These are phyloP conservation scores for Amanita subjunquillea DNA, from an alignment of 768 basidiomycete genomes.

Conservation along the genomic window DNA sequence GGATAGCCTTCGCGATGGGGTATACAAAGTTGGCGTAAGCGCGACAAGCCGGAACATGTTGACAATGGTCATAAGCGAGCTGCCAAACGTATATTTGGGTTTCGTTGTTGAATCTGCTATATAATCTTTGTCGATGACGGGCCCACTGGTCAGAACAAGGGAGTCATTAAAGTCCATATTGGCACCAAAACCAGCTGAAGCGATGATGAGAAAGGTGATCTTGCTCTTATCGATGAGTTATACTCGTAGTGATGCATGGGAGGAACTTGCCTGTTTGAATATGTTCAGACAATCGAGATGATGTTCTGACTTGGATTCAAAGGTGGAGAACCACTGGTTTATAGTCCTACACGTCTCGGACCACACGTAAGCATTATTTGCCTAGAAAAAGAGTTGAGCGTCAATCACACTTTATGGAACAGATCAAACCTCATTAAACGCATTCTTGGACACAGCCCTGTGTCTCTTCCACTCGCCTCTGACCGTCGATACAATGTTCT, in stretches of 20 bases:
- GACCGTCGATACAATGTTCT: conserved; percentile 31
- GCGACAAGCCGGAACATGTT: conserved; percentile 17
- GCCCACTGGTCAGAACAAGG: conserved; percentile 20
- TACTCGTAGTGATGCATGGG: not conserved
- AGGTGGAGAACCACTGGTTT: conserved; percentile 30
- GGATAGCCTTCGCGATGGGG: conserved; percentile 15
- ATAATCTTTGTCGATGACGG: conserved; percentile 15
- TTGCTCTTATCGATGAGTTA: not conserved
- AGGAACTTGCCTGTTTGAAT: not conserved
- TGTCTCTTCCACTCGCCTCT: conserved; percentile 39
- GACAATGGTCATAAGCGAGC: conserved; percentile 21
- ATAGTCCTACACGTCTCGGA: conserved; percentile 27
- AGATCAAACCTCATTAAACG: conserved; percentile 36
- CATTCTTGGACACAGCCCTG: conserved; percentile 31
- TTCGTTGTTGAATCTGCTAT: conserved; percentile 20
- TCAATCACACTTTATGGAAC: not conserved
- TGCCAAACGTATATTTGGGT: conserved; percentile 17
- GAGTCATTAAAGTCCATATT: not conserved
- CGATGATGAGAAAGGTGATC: conserved; percentile 26
- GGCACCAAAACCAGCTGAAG: conserved; percentile 30
- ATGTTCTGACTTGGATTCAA: conserved; percentile 15
- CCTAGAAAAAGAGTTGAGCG: conserved; percentile 20
- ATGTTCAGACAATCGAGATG: not conserved
- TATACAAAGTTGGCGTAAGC: conserved; percentile 25
- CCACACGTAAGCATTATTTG: conserved; percentile 40